Evolutionary conservation across 805 yeast species (phyloP).

Genomic region (Kodamaea kaohsiungensis): DNA sequence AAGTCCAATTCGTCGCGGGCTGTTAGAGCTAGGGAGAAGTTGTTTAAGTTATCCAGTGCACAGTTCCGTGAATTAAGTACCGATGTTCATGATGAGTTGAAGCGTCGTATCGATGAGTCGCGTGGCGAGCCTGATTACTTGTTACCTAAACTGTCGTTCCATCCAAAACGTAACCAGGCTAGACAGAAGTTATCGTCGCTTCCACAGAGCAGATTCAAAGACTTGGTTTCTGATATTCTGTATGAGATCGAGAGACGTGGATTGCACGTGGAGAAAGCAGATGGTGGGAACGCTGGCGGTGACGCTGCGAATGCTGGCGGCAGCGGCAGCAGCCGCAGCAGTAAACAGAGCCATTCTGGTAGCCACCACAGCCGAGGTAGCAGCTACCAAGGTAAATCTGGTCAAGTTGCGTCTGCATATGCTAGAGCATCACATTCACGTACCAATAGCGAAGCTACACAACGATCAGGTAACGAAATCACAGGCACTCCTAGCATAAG

Average conservation of each 20-base stretch:
- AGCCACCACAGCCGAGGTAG: neutral
- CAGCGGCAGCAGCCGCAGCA: neutral
- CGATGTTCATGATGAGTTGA: constrained; percentile 91
- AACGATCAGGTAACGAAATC: neutral
- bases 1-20: constrained; percentile 58
- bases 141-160: constrained; percentile 71
- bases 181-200: constrained; percentile 85
- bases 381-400: neutral
- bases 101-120: constrained; percentile 68
- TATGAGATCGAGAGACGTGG: constrained; percentile 82
- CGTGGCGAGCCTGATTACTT: constrained; percentile 62
- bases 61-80: constrained; percentile 91
- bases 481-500: neutral
- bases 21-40: constrained; percentile 80
- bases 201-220: constrained; percentile 81
- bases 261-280: constrained; percentile 41
- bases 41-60: constrained; percentile 72
- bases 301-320: neutral
- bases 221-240: constrained; percentile 84
- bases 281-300: neutral
- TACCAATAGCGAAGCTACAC: constrained; percentile 2
- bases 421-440: neutral
- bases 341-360: neutral
- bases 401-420: neutral
- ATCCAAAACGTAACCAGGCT: constrained; percentile 94